These are phyloP conservation scores for Camellia oleifera DNA, from an alignment of 179 eudicot species.

Conservation along the genomic window DNA sequence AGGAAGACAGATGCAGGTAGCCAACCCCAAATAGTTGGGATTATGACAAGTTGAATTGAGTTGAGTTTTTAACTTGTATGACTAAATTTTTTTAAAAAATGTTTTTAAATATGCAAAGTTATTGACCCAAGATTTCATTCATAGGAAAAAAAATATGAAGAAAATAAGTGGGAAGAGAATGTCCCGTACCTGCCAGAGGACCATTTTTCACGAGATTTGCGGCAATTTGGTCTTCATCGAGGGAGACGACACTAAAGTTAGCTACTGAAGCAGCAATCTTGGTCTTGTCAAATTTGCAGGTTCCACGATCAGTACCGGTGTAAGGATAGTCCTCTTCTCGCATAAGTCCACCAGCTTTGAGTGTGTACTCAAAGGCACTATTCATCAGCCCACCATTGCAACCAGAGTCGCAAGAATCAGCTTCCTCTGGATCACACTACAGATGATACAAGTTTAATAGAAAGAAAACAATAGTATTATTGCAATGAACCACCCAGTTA, in stretches of 20 bases:
- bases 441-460: not conserved
- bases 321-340: slow-evolving; percentile 74
- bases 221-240: slow-evolving; percentile 85
- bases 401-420: slow-evolving; percentile 62
- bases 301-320: slow-evolving; percentile 58
- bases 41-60: not conserved
- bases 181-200: slow-evolving; percentile 72
- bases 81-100: not conserved
- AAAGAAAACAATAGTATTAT: not conserved
- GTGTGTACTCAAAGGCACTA: slow-evolving; percentile 74
- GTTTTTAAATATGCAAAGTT: not conserved
- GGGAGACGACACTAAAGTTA: slow-evolving; percentile 78
- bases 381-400: slow-evolving; percentile 84
- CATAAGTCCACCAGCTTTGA: slow-evolving; percentile 78
- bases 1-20: too few species aligned
- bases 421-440: slow-evolving; percentile 81
- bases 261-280: slow-evolving; percentile 77
- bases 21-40: too few species aligned
- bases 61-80: not conserved
- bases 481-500: not conserved
- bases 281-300: slow-evolving; percentile 78
- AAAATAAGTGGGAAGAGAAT: not conserved
- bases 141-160: not conserved
- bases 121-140: not conserved
- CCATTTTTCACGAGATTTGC: slow-evolving; percentile 90